Conservation (phyloP, 805 yeast species). For the Starmerella bacillaris region DNA sequence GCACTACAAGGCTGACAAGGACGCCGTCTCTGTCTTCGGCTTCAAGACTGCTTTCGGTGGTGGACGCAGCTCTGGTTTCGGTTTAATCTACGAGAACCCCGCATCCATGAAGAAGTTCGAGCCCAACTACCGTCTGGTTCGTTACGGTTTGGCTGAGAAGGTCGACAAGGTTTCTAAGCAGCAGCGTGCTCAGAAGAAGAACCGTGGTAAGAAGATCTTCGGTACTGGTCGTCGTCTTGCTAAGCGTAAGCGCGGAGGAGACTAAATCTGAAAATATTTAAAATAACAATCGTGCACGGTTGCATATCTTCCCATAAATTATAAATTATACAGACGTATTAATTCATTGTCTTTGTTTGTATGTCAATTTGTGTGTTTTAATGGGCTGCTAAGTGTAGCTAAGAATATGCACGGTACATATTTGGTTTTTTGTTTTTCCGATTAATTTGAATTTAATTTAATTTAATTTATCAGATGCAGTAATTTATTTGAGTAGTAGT, state of each 20-base stretch:
- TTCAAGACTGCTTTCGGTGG: slow-evolving; percentile 99
- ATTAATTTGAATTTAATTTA: too few relatives aligned
- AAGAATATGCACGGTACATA: too few relatives aligned
- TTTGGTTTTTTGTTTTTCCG: too few relatives aligned
- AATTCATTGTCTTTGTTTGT: too few relatives aligned
- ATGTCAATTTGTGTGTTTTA: too few relatives aligned
- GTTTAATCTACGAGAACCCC: slow-evolving; percentile 92
- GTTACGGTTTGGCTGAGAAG: slow-evolving; percentile 94
- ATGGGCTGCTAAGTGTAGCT: too few relatives aligned
- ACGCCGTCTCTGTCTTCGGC: slow-evolving; percentile 92
- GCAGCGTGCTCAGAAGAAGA: slow-evolving; percentile 99
- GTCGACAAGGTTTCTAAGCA: slow-evolving; percentile 97
- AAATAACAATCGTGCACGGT: slow-evolving; percentile 4
- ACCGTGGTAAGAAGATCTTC: slow-evolving; percentile 95
- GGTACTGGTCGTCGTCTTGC: slow-evolving; percentile 95
- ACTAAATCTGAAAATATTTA: slow-evolving; percentile 1
- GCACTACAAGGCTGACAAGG: slow-evolving; percentile 80
- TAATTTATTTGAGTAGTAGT: too few relatives aligned
- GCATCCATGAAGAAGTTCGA: slow-evolving; percentile 97
- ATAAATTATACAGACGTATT: too few relatives aligned
- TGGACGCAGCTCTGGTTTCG: slow-evolving; percentile 98
- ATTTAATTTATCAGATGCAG: too few relatives aligned
- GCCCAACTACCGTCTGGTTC: slow-evolving; percentile 97
- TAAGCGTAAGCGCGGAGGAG: slow-evolving; percentile 32
- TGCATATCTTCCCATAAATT: too few relatives aligned